Percentiles rank a stretch among this genome's conserved stretches.
These are phyloP conservation scores for Suhomyces pyralidae DNA, from an alignment of 805 yeast species.

Conservation along the genomic window DNA sequence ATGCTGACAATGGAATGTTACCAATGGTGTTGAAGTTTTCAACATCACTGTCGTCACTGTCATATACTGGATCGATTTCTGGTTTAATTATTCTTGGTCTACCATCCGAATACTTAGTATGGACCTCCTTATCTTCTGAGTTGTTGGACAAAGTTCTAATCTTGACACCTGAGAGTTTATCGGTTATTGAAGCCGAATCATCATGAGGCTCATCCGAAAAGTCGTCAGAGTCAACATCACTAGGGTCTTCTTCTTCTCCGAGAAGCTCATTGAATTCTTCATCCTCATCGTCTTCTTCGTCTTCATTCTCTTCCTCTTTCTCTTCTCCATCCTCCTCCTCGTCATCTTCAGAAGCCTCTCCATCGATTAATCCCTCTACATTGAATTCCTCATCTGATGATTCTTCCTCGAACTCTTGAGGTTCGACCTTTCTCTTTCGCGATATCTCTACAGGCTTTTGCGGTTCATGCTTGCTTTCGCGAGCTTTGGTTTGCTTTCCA, in stretches of 20 bases:
- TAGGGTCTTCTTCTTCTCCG: conserved; percentile 50
- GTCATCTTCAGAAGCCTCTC: conserved; percentile 36
- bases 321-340: conserved; percentile 15
- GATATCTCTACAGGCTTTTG: not conserved
- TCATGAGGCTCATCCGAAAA: conserved; percentile 55
- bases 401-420: conserved; percentile 20
- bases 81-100: conserved; percentile 74
- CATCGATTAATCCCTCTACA: conserved; percentile 41
- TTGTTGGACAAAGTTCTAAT: conserved; percentile 47
- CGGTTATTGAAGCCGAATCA: conserved; percentile 49
- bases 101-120: conserved; percentile 71
- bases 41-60: conserved; percentile 87
- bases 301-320: conserved; percentile 19
- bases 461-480: not conserved
- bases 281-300: conserved; percentile 44
- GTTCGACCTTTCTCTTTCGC: conserved; percentile 12
- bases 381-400: conserved; percentile 30
- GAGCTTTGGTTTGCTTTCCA: not conserved
- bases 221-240: conserved; percentile 43
- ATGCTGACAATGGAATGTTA: conserved; percentile 86
- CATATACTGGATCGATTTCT: conserved; percentile 92
- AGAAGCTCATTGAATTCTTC: conserved; percentile 62
- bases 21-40: conserved; percentile 86
- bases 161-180: conserved; percentile 51
- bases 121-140: conserved; percentile 24